phyloP scores from a whole-genome alignment of 345 rosid species.

The Populus ilicifolia region DNA sequence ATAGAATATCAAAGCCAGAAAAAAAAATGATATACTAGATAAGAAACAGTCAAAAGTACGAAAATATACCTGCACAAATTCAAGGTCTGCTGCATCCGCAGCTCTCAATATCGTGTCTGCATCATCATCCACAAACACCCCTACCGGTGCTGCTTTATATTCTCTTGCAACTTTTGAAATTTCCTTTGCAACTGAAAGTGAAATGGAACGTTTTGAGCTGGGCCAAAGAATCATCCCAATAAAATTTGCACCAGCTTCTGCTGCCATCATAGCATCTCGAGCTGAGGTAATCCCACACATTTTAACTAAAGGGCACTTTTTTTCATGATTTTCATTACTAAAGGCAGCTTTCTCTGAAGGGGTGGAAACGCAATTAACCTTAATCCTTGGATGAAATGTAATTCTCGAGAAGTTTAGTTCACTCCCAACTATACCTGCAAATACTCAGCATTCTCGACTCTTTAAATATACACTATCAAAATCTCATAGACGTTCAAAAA shows the following conservation, averaged over 20 bases:
- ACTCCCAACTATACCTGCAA: not conserved
- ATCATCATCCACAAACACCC: constrained; percentile 86
- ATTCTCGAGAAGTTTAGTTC: constrained; percentile 1
- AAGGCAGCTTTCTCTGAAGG: constrained; percentile 23
- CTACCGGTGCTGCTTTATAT: constrained; percentile 67
- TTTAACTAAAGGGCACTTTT: constrained; percentile 55
- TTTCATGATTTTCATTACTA: constrained; percentile 22
- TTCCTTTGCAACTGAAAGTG: constrained; percentile 66
- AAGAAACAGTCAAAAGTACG: constrained; percentile 2
- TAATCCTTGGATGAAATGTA: not conserved
- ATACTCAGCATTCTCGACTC: not conserved
- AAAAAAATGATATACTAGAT: not conserved
- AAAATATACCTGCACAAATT: constrained; percentile 62
- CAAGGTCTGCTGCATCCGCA: constrained; percentile 62
- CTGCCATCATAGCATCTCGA: constrained; percentile 72
- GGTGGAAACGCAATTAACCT: not conserved
- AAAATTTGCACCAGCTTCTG: constrained; percentile 79
- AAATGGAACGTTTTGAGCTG: constrained; percentile 72
- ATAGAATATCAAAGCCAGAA: not conserved
- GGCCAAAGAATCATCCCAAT: constrained; percentile 95
- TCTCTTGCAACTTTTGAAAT: constrained; percentile 76
- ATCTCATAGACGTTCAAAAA: not conserved
- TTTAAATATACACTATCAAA: not conserved
- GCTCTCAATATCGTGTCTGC: constrained; percentile 57
- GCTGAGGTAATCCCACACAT: constrained; percentile 88